Conservation (phyloP, 2,329 filamentous ascomycete species). For the Xylariaceae sp. region DNA sequence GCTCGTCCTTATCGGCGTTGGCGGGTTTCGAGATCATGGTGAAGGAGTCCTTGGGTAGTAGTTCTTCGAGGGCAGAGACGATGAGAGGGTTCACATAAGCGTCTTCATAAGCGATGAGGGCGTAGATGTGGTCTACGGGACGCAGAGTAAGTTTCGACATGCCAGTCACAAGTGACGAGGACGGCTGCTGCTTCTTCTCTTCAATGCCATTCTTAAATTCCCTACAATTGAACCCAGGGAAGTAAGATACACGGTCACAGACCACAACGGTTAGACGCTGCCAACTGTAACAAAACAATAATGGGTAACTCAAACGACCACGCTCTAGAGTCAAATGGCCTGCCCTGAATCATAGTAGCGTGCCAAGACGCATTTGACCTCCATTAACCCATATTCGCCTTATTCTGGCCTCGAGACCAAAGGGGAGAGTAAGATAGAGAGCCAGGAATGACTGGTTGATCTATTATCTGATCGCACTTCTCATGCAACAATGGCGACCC, state of each 20-base stretch:
- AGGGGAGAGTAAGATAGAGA: conserved; percentile 7
- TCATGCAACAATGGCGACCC: conserved; percentile 7
- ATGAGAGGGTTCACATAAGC: conserved; percentile 85
- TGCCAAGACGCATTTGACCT: background rate
- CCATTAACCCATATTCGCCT: background rate
- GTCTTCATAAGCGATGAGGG: conserved; percentile 79
- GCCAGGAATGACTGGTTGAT: conserved; percentile 3
- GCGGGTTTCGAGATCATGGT: conserved; percentile 48
- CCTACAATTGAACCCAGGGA: conserved; percentile 20
- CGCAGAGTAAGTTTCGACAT: conserved; percentile 19
- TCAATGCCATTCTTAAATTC: conserved; percentile 17
- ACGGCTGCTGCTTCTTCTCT: conserved; percentile 7
- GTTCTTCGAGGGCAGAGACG: conserved; percentile 60
- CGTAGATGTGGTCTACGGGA: conserved; percentile 50
- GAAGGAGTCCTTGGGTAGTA: conserved; percentile 52
- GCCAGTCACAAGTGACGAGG: conserved; percentile 17
- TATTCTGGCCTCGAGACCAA: conserved; percentile 19
- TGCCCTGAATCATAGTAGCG: background rate
- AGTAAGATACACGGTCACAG: conserved; percentile 22
- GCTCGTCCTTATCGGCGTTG: conserved; percentile 6
- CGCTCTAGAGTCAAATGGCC: too few species aligned
- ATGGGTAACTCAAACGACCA: background rate
- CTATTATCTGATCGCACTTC: conserved; percentile 18
- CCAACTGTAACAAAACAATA: conserved; percentile 3
- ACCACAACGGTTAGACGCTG: background rate